Evolutionary conservation across 768 basidiomycete species (phyloP), one percentile per base, ranked within the genome.

Genomic region (Amanita rubescens): DNA sequence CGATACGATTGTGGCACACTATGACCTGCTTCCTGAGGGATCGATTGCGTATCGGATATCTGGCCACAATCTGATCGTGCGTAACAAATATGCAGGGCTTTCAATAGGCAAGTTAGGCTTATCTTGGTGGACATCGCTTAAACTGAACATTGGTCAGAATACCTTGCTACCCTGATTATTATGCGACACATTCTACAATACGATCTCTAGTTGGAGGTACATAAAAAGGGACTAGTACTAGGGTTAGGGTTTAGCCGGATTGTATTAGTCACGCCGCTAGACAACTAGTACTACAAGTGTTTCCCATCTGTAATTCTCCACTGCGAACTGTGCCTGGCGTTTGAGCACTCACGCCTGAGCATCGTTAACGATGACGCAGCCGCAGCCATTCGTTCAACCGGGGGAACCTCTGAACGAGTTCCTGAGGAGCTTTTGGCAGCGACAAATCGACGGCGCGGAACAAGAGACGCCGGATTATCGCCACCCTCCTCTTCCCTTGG

Each of bases 351-450:
- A 30, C 44, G 22, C 43, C 27, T 45, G 44, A 46, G 27, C 27
- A 5, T 30, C 25, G 24, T 25, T 17, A 27, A 39, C n/a, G 25
- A 52, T 52, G 51, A 52, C 51, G 51, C 44, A 54, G 37, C 62
- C 65, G 45, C 71, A 72, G 49, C 88, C 90, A 2, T 89, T 75
- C 58, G 90, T 94, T 11, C 85, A 88, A 63, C 70, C 90, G 7
- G 90, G 91, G 43, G 89, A 93, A 63, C 85, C 84, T n/a, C 75
- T 95, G 41, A 85, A 91, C 60, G 82, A 87, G 37, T 94, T 94
- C 65, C 72, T 95, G 52, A 81, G 83, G 52, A 80, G 81, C 3
- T 95, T 96, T 69, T 96, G 94, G 94, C 88, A 90, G 62, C 71
- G 90, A 39, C 91, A 94, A 65, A 80, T 94, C 55, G 84, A 90